Evolutionary conservation across 805 yeast genomes (phyloP), one percentile per base, ranked within the genome.

Genomic region (Candida taoyuanica): DNA sequence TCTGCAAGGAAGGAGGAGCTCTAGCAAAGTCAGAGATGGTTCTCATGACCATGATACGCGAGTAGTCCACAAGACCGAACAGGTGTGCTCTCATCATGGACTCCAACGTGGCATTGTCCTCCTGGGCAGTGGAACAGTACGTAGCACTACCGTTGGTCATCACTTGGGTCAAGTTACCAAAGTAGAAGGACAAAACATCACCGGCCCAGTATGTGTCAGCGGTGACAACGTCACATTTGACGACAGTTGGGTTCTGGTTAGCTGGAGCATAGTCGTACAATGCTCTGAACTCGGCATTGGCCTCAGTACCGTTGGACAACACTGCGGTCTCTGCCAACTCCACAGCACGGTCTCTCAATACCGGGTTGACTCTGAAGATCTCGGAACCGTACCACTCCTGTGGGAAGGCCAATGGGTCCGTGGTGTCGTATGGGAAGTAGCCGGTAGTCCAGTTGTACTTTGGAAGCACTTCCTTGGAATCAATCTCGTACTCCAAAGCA

Each of bases 361-460:
- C 21, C 13, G 39, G 39, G 37, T 42, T 42, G 24, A 42, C 37
- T 35, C 39, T 38, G 37, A 42, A 42, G 28, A 42, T 36, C 36
- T 42, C 46, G 17, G 42, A 27, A 20, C 46, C 46, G 33, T 42
- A 42, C 46, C 46, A 42, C 29, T 38, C 40, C 34, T 42, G 29
- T 31, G 46, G 46, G 42, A 34, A 42, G 24, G 37, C 42, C 16
- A 35, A 26, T 38, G 46, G 46, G 19, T n/a, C 16, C 13, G 33
- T 25, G 29, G 46, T 42, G 31, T 42, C 46, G 42, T 31, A 42
- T 32, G 46, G 46, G 46, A 38, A 42, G 39, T 42, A 42, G 13
- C 46, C 46, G 7, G 46, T 42, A 31, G 40, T 33, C 46, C 46
- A 42, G 33, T 42, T 38, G 36, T 42, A 42, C 34, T 33, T 38